Base-by-base conservation (phyloP, 768 basidiomycete genomes). In the Podaxis mareebaensis region DNA sequence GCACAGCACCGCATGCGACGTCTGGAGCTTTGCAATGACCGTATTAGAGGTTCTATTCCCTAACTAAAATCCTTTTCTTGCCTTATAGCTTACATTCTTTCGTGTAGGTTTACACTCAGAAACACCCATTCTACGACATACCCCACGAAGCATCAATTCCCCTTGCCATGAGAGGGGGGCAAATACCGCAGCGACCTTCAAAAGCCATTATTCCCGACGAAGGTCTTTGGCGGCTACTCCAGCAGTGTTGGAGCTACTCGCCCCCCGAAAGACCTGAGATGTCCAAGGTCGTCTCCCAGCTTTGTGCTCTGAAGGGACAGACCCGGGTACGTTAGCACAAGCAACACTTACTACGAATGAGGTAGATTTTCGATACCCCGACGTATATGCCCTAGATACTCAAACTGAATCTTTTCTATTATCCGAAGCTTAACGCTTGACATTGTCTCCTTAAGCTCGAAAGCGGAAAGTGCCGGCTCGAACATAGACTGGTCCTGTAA, bases 11-110 rank as follows among this genome's bases (percentile, higher is more conserved):
- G 51, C 48, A 0, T 60, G 49, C 13, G 59, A 60, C n/a, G 12
- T 38, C 38, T 60, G 59, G 59, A 60, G 59, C 24, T 52, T 60
- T 13, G 59, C 12, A 10, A 60, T 60, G 59, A 38, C 48, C 1
- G 15, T 53, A 24, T 40, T 52, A 15, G 48, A 60, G 59, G 59
- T 60, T 2, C 22, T 7, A 13, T 1, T 10, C 22, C 24, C 7
- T 51, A 20, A 28, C 26, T 22, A 4, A 13, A 12, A 10, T 8
- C 10, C 10, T 26, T 30, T 33, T 33, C 33, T 8, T 2, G 3
- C 49, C 11, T 10, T 24, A 13, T 3, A 10, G 13, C 22, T 51
- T 13, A 28, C 0, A 10, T 13, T 12, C 26, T 4, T 33, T 24
- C 13, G 3, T 12, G 22, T 10, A 51, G 49, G 26, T 51, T 24